A percentile compares a stretch with the other conserved stretches of the same genome.
These are phyloP conservation scores for Diaporthe citri DNA, from an alignment of 2,329 filamentous ascomycete species.

Conservation along the genomic window DNA sequence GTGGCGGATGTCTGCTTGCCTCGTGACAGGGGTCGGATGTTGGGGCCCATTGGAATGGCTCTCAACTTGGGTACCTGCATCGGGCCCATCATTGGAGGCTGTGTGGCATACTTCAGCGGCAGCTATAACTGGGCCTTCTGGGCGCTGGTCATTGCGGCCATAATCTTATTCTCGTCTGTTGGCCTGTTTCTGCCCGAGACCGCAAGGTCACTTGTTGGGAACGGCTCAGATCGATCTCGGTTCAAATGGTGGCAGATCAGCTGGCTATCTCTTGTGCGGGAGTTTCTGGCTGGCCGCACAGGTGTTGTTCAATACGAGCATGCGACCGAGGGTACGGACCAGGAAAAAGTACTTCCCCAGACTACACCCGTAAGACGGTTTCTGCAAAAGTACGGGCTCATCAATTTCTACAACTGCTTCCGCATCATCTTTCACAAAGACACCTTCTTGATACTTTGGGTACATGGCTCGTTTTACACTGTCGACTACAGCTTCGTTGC, in stretches of 20 bases:
- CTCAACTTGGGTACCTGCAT: slow-evolving; percentile 57
- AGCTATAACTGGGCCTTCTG: slow-evolving; percentile 74
- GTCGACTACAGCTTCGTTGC: slow-evolving; percentile 66
- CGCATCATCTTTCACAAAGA: slow-evolving; percentile 6
- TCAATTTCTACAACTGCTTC: slow-evolving; percentile 2
- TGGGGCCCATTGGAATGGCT: slow-evolving; percentile 70
- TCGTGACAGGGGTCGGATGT: slow-evolving; percentile 75
- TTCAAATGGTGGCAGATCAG: slow-evolving; percentile 57
- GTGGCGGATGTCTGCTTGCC: slow-evolving; percentile 76
- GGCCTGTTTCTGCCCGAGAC: slow-evolving; percentile 68
- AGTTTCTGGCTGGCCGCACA: slow-evolving; percentile 52
- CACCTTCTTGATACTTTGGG: slow-evolving; percentile 46
- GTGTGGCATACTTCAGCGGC: slow-evolving; percentile 45
- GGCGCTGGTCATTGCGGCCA: slow-evolving; percentile 67
- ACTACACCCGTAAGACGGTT: neutral
- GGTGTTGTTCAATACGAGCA: slow-evolving; percentile 66
- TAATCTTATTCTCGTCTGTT: slow-evolving; percentile 56
- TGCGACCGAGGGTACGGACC: slow-evolving; percentile 43
- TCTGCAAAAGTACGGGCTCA: neutral
- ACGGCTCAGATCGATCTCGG: slow-evolving; percentile 67
- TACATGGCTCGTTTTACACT: slow-evolving; percentile 55
- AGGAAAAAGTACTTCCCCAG: neutral
- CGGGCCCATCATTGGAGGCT: slow-evolving; percentile 39
- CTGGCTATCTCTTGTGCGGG: slow-evolving; percentile 58
- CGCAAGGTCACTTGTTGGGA: slow-evolving; percentile 65